Percentiles rank a stretch among this genome's conserved stretches.
phyloP scores from a whole-genome alignment of 768 basidiomycete genomes.

The Cubamyces sp. region DNA sequence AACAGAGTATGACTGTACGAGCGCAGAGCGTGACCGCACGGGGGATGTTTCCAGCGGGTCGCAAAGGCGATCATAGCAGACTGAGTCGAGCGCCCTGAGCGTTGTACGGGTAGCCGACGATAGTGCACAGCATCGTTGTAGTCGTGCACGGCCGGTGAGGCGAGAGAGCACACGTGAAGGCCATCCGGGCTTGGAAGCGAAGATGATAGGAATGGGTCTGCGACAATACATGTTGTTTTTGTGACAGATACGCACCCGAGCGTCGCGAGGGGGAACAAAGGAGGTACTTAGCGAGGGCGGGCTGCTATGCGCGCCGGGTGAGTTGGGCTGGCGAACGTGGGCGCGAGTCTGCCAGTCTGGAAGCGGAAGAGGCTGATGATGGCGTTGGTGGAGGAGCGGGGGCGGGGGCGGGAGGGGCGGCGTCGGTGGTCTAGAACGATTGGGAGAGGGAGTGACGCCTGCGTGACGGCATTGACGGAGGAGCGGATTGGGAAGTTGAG shows the following conservation, averaged over 20 bases:
- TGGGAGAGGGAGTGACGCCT: conserved; percentile 10
- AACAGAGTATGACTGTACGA: too few species aligned
- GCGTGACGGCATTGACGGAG: conserved; percentile 16
- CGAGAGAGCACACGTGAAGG: background rate
- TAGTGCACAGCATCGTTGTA: conserved; percentile 9
- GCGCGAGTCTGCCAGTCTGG: background rate
- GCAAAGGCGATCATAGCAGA: too few species aligned
- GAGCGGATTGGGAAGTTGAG: conserved; percentile 8
- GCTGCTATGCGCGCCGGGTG: background rate
- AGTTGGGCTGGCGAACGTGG: background rate
- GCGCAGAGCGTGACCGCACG: too few species aligned
- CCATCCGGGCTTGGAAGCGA: conserved; percentile 1
- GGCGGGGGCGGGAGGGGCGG: background rate
- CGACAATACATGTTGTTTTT: background rate
- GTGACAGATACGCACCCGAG: too few species aligned
- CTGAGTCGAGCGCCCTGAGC: too few species aligned
- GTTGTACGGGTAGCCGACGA: background rate
- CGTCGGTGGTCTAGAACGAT: conserved; percentile 9
- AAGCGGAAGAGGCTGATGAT: background rate
- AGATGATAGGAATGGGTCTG: background rate
- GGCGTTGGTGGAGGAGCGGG: background rate
- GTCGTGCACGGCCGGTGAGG: background rate
- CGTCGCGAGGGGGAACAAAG: too few species aligned
- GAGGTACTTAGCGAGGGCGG: too few species aligned
- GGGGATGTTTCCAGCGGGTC: too few species aligned